phyloP scores from a whole-genome alignment of 2,329 filamentous ascomycete species.

The Cladosporium colombiae region DNA sequence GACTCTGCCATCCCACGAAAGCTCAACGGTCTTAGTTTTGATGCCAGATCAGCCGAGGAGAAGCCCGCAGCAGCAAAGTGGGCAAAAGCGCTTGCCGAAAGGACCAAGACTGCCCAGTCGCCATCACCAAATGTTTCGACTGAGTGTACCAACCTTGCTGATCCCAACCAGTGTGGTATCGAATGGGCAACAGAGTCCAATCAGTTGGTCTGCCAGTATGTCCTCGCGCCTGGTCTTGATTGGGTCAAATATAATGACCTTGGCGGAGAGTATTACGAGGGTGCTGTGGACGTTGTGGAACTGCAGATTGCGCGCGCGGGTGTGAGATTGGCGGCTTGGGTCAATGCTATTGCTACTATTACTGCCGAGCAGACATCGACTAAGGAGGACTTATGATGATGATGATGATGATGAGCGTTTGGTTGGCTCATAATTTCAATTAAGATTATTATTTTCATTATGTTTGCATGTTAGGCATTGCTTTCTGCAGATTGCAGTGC shows the following conservation, averaged over 20 bases:
- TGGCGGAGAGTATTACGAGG: slow-evolving; percentile 36
- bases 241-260: slow-evolving; percentile 36
- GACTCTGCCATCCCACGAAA: slow-evolving; percentile 14
- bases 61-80: slow-evolving; percentile 10
- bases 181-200: slow-evolving; percentile 15
- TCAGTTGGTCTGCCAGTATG: slow-evolving; percentile 3
- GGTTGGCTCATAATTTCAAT: too few species aligned
- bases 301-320: slow-evolving; percentile 48
- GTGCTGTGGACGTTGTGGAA: slow-evolving; percentile 43
- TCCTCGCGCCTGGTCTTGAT: slow-evolving; percentile 12
- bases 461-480: neutral
- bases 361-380: neutral
- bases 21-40: slow-evolving; percentile 11
- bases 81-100: slow-evolving; percentile 1
- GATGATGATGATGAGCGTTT: too few species aligned
- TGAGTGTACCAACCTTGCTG: slow-evolving; percentile 5
- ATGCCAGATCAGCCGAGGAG: slow-evolving; percentile 11
- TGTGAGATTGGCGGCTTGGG: slow-evolving; percentile 39
- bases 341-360: slow-evolving; percentile 37
- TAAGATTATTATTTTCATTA: neutral
- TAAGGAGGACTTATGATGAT: slow-evolving; percentile 2
- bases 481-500: neutral
- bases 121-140: neutral
- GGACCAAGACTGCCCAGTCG: neutral
- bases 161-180: slow-evolving; percentile 14